Evolutionary conservation across 2,329 filamentous ascomycete species (phyloP), one percentile per base, ranked within the genome.

Genomic region (Scleromitrula shiraiana): DNA sequence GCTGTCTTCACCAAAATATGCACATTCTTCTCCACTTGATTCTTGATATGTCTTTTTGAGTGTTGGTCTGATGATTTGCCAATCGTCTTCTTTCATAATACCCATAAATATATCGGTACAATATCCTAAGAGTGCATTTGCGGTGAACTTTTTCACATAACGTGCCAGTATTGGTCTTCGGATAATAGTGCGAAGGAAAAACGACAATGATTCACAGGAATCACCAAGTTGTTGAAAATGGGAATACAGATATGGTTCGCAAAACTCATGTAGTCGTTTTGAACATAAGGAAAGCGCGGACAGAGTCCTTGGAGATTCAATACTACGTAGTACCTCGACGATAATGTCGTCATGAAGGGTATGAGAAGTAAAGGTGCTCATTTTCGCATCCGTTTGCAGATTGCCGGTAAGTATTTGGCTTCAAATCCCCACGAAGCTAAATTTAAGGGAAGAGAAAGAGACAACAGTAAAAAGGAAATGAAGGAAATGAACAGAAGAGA

Each of bases 221-320:
- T 44, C 39, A 37, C 41, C 46, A 8, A 27, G 17, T 14, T 49
- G 41, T 8, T 24, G 15, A 22, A 49, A 49, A 4, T 38, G 33
- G 5, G 46, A 49, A 14, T 49, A 49, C 3, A 49, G 15, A 10
- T 49, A 49, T 6, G 46, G 41, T 5, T 38, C 19, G n/a, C 27
- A n/a, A 8, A 46, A 49, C 14, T 38, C 29, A 22, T 46, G 33
- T 2, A 49, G 24, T 15, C n/a, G 29, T 14, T 24, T 29, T 14
- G 46, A 49, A 8, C 40, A 43, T 10, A 43, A 36, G 7, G 46
- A 49, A 7, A 44, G 15, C 1, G 46, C 30, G 19, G 46, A 27
- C 2, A 49, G 41, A 5, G 41, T 46, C 19, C 46, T 32, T 5
- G 20, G 15, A 12, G 36, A 46, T 10, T 22, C 3, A 4, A 46